Percentiles rank a stretch among this genome's conserved stretches.
Evolutionary conservation across 1,284 basidiomycete genomes (phyloP).

Genomic region (Cutaneotrichosporon sp.): DNA sequence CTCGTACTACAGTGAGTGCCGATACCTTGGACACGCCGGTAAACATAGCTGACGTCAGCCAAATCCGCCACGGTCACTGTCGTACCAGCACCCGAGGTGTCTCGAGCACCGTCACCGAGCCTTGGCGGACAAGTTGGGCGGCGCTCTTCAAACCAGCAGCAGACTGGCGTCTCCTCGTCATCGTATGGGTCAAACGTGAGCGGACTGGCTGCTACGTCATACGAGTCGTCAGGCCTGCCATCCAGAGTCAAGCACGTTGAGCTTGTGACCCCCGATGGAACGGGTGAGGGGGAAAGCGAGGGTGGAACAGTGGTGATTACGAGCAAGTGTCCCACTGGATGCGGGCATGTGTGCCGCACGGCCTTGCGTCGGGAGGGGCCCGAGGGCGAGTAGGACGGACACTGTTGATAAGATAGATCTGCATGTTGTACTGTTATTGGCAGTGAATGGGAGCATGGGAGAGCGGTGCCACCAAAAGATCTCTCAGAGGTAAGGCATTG

Average conservation of each 20-base stretch:
- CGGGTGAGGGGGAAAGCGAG: background rate
- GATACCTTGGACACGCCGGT: background rate
- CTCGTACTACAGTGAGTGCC: conserved; percentile 37
- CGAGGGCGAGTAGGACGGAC: background rate
- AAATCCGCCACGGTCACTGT: conserved; percentile 13
- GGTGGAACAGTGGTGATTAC: conserved; percentile 22
- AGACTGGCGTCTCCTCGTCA: background rate
- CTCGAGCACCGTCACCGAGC: conserved; percentile 10
- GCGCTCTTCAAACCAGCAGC: background rate
- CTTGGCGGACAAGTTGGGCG: background rate
- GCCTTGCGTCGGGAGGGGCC: background rate
- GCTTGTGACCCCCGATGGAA: conserved; percentile 1
- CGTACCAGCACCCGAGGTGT: background rate
- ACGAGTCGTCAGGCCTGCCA: conserved; percentile 10
- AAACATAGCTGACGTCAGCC: conserved; percentile 10
- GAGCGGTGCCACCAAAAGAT: background rate
- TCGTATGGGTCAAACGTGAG: conserved; percentile 6
- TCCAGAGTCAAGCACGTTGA: background rate
- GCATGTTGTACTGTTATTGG: conserved; percentile 2
- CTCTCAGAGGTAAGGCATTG: background rate
- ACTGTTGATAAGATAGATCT: background rate
- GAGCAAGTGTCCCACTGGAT: conserved; percentile 42
- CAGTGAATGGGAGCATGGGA: background rate
- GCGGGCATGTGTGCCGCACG: conserved; percentile 43
- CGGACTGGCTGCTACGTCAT: conserved; percentile 8